Base-by-base conservation (phyloP, 768 basidiomycete genomes). In the Albatrellus ellisii region DNA sequence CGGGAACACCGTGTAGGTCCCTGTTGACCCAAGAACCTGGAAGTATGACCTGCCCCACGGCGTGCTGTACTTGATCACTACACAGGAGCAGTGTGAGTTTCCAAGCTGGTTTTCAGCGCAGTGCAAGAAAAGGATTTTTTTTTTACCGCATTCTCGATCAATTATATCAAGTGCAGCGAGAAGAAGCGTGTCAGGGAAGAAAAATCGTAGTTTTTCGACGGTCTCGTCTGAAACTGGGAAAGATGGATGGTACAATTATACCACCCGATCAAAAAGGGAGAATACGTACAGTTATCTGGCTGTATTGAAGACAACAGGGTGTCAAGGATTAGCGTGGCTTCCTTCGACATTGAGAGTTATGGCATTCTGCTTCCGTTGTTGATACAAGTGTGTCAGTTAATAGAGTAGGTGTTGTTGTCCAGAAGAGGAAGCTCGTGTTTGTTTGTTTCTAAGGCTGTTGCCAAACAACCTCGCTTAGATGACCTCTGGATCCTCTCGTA, bases 91-190 rank as follows among this genome's bases (percentile, higher is more conserved):
- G 10, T 21, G n/a, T 6, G 14, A 21, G 14, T 17, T 6, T 10
- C 31, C 14, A 32, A 31, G 18, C n/a, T n/a, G n/a, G n/a, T n/a
- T n/a, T n/a, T n/a, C n/a, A n/a, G n/a, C n/a, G n/a, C n/a, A n/a
- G n/a, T n/a, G n/a, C 6, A 32, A 10, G 20, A 21, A 6, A 18
- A 10, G 20, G 10, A 24, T 21, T 21, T 32, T 20, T 20, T 36
- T 22, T 14, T 24, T 49, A 84, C 86, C 79, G 49, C 71, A 72
- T 44, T 70, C 69, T 24, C 72, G 67, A 57, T 89, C 86, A 33
- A 87, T 65, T n/a, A 88, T 61, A 53, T 89, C 82, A 20, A 89
- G 59, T 4, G 86, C 82, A 15, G 79, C 78, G 2, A 84, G 52
- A 15, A 87, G 57, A 11, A 78, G 63, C 15, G 62, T 67, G 44